Base-by-base conservation (phyloP, 139 green algal genomes). In the Edaphochlamys debaryana region DNA sequence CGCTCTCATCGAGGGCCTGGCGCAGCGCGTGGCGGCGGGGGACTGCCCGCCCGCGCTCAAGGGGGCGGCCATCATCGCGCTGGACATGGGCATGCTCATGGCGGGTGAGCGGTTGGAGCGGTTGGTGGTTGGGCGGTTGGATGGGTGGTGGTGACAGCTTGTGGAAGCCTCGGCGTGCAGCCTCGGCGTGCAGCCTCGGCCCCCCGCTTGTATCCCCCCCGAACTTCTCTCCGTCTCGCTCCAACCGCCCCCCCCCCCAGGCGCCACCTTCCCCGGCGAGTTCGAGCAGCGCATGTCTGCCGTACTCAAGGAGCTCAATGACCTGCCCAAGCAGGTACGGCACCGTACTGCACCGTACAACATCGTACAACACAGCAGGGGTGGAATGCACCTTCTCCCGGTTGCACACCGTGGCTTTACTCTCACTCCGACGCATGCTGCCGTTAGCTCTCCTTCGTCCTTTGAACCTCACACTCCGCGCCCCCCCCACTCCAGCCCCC, bases 221-320 rank as follows among this genome's bases (percentile, higher is more conserved):
- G n/a, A n/a, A n/a, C n/a, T n/a, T n/a, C n/a, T n/a, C n/a, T n/a
- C n/a, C n/a, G n/a, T n/a, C n/a, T n/a, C n/a, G n/a, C n/a, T n/a
- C n/a, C n/a, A n/a, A n/a, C n/a, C n/a, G n/a, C n/a, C n/a, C 40
- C n/a, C 29, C 56, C 36, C 32, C 52, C 0, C 81, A 91, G 96
- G 97, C 58, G 97, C 97, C 60, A 97, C 98, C 86, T 98, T 97
- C 87, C 94, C 96, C 1, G 97, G 97, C 19, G 97, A 99, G 92
- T 99, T 99, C 93, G 97, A 99, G 94, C 96, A 99, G 89, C 91
- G 97, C 30, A 92, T 99, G 69, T 97, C 97, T 81, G 92, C 87
- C 7, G 93, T 93, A 69, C 95, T 98, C 73, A 94, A 96, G 86
- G 94, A 98, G 92, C 92, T 98, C 77, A 91, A 90, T 22, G 89